Base-by-base conservation (phyloP, 257 asterid species). In the Lantana camara region DNA sequence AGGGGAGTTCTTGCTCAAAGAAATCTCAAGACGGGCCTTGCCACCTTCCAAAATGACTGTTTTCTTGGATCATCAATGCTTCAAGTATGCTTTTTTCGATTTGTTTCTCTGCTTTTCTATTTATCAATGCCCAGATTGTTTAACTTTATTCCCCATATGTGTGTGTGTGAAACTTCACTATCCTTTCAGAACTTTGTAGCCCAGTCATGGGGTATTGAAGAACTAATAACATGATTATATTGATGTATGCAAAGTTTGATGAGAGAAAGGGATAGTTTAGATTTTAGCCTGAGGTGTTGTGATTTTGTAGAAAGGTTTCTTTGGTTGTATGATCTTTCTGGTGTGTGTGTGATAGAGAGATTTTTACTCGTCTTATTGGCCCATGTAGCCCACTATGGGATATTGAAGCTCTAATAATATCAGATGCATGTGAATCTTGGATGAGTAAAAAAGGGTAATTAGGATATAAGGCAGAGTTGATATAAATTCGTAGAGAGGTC, bases 1-100 rank as follows among this genome's bases (percentile, higher is more conserved):
- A 69, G 83, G 73, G 13, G 88, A 86, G 73, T 81, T 86, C 72
- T 69, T 83, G 34, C 85, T 86, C 14, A 40, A 66, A 47, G 87
- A 86, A 75, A 58, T 86, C 64, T 79, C 89, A 44, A 73, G 73
- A 66, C 74, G 68, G 10, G 77, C 77, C 32, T 71, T 86, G 68
- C 76, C 83, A 11, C 67, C 27, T 67, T 64, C 83, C 30, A 76
- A 53, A 15, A 79, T 77, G 80, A 66, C 79, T 64, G 69, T 86
- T 75, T 75, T 67, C 47, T 55, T 81, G 63, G 83, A 83, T 72
- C 75, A 69, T 42, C 79, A 70, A 3, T 61, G 75, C 73, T 81
- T 86, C 78, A 69, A 73, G 88, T 83, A 76, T 49, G 22, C 21
- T 58, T 70, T 59, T 32, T 46, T n/a, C 40, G 9, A 0, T 16